phyloP scores from a whole-genome alignment of 2,329 filamentous ascomycete species.

The Colletotrichum abscissum region DNA sequence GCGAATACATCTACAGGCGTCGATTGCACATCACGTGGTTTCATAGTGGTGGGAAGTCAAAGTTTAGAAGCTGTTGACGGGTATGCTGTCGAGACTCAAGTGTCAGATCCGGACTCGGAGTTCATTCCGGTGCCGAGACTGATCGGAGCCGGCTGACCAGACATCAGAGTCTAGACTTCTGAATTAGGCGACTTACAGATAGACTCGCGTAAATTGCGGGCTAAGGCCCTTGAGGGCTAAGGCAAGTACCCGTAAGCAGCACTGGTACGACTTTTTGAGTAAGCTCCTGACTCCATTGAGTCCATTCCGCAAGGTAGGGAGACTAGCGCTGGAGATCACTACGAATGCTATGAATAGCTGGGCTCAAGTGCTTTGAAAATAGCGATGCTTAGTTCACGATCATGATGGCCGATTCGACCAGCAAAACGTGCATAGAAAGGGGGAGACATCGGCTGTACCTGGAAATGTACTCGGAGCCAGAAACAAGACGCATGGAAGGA shows the following conservation, averaged over 20 bases:
- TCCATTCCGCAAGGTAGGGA: neutral
- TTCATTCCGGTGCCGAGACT: conserved; percentile 1
- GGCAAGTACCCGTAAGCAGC: neutral
- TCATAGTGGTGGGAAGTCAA: neutral
- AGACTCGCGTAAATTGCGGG: too few species aligned
- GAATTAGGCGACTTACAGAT: too few species aligned
- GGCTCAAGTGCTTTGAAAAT: neutral
- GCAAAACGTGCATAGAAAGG: neutral
- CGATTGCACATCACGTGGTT: neutral
- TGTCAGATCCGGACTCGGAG: neutral
- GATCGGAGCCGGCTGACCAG: neutral
- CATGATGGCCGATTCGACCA: neutral
- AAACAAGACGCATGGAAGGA: neutral
- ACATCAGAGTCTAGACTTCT: neutral
- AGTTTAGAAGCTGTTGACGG: neutral
- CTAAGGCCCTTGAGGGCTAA: too few species aligned
- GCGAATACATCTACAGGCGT: too few species aligned
- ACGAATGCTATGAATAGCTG: neutral
- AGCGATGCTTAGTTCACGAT: neutral
- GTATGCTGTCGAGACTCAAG: neutral
- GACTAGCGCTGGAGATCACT: conserved; percentile 8
- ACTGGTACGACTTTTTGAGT: neutral
- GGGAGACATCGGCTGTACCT: too few species aligned
- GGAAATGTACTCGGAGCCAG: too few species aligned
- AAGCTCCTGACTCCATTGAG: conserved; percentile 21